Conservation (phyloP, 371 early-diverging fungal species). For the Polyrhizophydium stewartii region DNA sequence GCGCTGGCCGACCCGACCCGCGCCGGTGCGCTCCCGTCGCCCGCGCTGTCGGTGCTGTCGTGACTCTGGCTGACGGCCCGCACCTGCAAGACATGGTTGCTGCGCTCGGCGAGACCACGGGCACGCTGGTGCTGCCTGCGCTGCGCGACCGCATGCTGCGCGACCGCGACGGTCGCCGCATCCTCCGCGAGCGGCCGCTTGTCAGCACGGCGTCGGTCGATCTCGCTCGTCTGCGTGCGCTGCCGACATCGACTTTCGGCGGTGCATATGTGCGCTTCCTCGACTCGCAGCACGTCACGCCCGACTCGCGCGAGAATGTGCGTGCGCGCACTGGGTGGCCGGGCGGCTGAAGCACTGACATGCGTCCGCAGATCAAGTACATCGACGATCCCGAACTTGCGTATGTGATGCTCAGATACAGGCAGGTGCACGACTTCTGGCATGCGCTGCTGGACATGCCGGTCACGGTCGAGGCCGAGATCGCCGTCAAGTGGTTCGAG, state of each 20-base stretch:
- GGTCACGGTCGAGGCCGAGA: constrained; percentile 84
- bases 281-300: constrained; percentile 71
- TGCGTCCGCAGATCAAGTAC: constrained; percentile 62
- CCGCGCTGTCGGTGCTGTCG: background rate
- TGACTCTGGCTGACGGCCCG: too few relatives aligned
- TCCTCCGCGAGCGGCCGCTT: constrained; percentile 75
- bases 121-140: constrained; percentile 52
- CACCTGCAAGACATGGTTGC: constrained; percentile 80
- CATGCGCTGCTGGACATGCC: constrained; percentile 72
- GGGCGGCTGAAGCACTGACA: background rate
- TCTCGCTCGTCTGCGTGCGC: constrained; percentile 53
- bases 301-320: constrained; percentile 79
- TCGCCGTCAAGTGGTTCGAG: constrained; percentile 94
- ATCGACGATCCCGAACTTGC: constrained; percentile 88
- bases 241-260: constrained; percentile 82
- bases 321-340: background rate
- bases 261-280: constrained; percentile 75
- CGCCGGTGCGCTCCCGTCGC: constrained; percentile 54
- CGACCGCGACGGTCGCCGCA: constrained; percentile 70
- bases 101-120: constrained; percentile 87
- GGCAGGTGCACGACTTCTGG: constrained; percentile 92
- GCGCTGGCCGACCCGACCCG: constrained; percentile 74
- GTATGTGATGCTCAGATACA: constrained; percentile 89
- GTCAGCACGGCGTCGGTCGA: constrained; percentile 56
- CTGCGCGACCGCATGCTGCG: constrained; percentile 79